Evolutionary conservation across 768 basidiomycete genomes (phyloP).

Genomic region (Kwoniella dejecticola): DNA sequence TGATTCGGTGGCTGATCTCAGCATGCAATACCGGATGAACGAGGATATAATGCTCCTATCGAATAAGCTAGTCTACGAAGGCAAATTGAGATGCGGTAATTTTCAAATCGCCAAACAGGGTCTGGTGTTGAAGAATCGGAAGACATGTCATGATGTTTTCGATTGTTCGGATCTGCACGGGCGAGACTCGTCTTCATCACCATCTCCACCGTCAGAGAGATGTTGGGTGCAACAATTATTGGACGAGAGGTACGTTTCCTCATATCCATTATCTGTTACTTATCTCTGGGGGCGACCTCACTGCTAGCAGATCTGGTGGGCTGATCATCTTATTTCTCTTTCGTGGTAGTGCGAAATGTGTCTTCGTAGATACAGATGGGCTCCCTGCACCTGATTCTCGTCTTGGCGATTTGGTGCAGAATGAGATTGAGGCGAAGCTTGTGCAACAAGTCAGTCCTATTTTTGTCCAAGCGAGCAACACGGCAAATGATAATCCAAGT

Average conservation of each 20-base stretch:
- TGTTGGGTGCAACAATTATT: slow-evolving; percentile 76
- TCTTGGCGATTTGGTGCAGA: slow-evolving; percentile 87
- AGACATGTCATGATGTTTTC: slow-evolving; percentile 47
- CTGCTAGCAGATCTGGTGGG: slow-evolving; percentile 1
- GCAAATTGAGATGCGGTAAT: slow-evolving; percentile 76
- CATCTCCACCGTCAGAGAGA: too few species aligned
- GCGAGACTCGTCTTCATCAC: slow-evolving; percentile 20
- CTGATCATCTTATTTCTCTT: slow-evolving; percentile 7
- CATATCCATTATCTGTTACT: too few species aligned
- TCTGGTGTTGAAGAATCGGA: slow-evolving; percentile 62
- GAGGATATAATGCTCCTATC: slow-evolving; percentile 89
- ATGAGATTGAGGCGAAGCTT: slow-evolving; percentile 70
- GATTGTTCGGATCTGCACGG: background rate
- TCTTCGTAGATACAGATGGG: slow-evolving; percentile 91
- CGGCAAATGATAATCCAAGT: too few species aligned
- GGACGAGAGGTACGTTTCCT: slow-evolving; percentile 63
- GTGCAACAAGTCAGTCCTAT: slow-evolving; percentile 55
- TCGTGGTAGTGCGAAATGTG: slow-evolving; percentile 74
- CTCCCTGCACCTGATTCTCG: slow-evolving; percentile 77
- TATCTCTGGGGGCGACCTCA: too few species aligned
- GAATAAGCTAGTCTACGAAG: slow-evolving; percentile 80
- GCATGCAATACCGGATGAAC: slow-evolving; percentile 95
- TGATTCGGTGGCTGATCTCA: slow-evolving; percentile 77
- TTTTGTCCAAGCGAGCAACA: too few species aligned
- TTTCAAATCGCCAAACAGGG: slow-evolving; percentile 66